Conservation (phyloP, 2,329 filamentous ascomycete genomes). For the Nemania diffusa region DNA sequence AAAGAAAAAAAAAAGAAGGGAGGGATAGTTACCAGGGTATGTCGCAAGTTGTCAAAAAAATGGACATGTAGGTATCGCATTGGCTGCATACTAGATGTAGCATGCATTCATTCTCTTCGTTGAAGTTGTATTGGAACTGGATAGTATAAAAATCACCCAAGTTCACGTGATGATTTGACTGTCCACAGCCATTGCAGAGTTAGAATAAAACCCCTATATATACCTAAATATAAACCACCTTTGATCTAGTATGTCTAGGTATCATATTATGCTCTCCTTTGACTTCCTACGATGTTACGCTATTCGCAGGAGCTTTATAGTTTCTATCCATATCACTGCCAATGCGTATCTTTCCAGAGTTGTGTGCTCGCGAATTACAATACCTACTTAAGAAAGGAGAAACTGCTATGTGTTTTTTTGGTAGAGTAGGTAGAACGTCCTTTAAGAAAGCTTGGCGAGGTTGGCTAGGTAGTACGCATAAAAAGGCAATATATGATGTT, state of each 20-base stretch:
- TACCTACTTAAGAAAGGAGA: neutral
- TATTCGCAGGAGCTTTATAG: too few species aligned
- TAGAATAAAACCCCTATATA: neutral
- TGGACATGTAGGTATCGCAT: neutral
- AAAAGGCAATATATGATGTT: neutral
- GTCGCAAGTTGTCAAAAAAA: conserved; percentile 6
- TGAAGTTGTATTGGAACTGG: too few species aligned
- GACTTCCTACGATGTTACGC: too few species aligned
- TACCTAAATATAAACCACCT: neutral
- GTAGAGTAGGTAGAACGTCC: too few species aligned
- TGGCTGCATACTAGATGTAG: neutral
- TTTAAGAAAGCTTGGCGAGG: neutral
- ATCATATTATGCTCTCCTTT: too few species aligned
- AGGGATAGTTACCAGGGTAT: conserved; percentile 1
- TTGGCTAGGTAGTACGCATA: neutral
- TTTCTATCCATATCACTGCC: too few species aligned
- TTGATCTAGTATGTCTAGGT: too few species aligned
- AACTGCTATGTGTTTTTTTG: neutral
- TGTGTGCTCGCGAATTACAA: too few species aligned
- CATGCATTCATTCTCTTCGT: too few species aligned
- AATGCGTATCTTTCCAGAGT: too few species aligned
- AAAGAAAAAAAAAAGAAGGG: conserved; percentile 5
- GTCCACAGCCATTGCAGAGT: too few species aligned
- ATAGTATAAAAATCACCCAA: neutral
- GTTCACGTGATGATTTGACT: conserved; percentile 11